Evolutionary conservation across 768 basidiomycete genomes (phyloP), one percentile per base, ranked within the genome.

Genomic region (Lactifluus volemus): DNA sequence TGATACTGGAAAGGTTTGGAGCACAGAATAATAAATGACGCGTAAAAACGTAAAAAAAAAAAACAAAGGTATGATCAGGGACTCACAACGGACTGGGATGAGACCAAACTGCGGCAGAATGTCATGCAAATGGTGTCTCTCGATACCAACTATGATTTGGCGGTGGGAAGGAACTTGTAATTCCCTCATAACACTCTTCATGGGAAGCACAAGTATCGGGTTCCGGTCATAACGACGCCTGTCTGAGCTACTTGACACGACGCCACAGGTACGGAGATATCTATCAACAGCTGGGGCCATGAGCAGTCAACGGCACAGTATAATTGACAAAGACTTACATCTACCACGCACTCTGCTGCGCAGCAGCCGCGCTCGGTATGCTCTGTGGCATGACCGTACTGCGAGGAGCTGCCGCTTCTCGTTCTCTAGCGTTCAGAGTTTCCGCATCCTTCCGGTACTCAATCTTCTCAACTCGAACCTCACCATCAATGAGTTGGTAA

Each of bases 401-500:
- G 49, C 78, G 73, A 9, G 80, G 76, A 5, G 49, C 70, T 4
- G 73, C 72, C 7, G 52, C 55, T 45, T 64, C 63, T 21, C 64
- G 52, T 53, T 77, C 76, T 50, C 68, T 67, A 3, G 72, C 67
- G 52, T 76, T 73, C 41, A 70, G 67, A 6, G 72, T 67, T 45
- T 79, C 78, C 3, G 72, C 72, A 63, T 88, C 85, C 67, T 86
- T 88, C 61, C 87, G 77, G 76, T 85, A 91, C 71, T 91, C 89
- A 58, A 92, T 86, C 77, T 92, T 92, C 76, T 92, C 90, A 5
- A 92, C 90, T n/a, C 89, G 80, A 2, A 95, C 92, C 72, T 95
- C 93, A 45, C 92, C 90, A 47, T 95, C 92, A 49, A 96, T 88
- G 34, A 96, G 83, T 69, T 95, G 92, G 72, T 96, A 98, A 3